These are phyloP conservation scores for Naganishia albida DNA, from an alignment of 1,284 basidiomycete species.

Conservation along the genomic window DNA sequence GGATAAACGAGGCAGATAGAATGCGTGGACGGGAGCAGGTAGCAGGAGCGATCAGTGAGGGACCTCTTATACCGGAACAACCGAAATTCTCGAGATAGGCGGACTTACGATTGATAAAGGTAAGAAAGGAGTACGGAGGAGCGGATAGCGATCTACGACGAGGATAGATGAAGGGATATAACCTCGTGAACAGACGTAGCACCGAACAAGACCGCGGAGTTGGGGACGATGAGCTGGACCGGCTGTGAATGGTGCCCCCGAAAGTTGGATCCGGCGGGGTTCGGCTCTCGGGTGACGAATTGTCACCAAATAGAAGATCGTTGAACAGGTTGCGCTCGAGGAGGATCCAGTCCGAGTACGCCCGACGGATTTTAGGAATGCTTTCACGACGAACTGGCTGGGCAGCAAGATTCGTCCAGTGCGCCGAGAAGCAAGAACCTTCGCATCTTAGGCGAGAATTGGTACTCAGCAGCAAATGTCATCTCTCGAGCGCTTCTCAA, in stretches of 20 bases:
- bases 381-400: no score
- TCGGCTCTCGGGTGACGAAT: not conserved
- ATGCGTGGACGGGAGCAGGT: not conserved
- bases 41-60: not conserved
- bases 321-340: not conserved
- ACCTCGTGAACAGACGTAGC: constrained; percentile 3
- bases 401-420: no score
- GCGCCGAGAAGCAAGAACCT: no score
- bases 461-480: no score
- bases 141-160: not conserved
- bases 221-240: not conserved
- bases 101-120: constrained; percentile 14
- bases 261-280: not conserved
- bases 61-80: constrained; percentile 20
- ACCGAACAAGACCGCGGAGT: constrained; percentile 23
- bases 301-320: constrained; percentile 5
- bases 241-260: not conserved
- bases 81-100: not conserved
- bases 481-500: no score
- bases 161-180: not conserved
- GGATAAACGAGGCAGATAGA: not conserved
- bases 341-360: not conserved
- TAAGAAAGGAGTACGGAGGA: constrained; percentile 17
- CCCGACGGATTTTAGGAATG: not conserved
- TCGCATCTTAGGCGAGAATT: no score